Evolutionary conservation across 352 stramenopile species (phyloP).

Genomic region (Phytophthora tentaculata): DNA sequence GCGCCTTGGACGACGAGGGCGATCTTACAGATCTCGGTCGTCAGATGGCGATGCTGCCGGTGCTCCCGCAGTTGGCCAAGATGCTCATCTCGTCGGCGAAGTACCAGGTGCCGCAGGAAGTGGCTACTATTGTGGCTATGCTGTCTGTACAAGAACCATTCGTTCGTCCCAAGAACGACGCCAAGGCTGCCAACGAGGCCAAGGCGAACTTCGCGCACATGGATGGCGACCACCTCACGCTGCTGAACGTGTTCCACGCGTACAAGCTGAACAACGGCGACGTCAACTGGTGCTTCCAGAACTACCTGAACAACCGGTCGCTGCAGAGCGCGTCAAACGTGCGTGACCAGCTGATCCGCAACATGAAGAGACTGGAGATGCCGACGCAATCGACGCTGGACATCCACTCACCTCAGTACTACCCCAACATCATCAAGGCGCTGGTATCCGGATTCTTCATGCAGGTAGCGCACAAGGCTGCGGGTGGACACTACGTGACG

Average conservation of each 20-base stretch:
- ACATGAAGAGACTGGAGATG: conserved; percentile 95
- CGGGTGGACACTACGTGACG: conserved; percentile 96
- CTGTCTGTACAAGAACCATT: conserved; percentile 95
- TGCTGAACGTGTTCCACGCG: conserved; percentile 98
- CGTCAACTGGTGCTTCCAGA: conserved; percentile 97
- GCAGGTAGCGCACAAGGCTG: conserved; percentile 92
- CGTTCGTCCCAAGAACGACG: conserved; percentile 96
- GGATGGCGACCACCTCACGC: conserved; percentile 97
- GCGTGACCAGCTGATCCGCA: conserved; percentile 95
- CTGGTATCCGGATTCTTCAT: conserved; percentile 98
- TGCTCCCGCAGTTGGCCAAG: conserved; percentile 98
- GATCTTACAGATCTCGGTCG: conserved; percentile 93
- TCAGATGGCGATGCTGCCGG: conserved; percentile 96
- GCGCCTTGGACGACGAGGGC: conserved; percentile 97
- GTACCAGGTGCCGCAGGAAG: conserved; percentile 97
- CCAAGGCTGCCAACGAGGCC: conserved; percentile 96
- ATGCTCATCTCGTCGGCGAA: conserved; percentile 96
- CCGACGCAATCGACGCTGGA: conserved; percentile 78
- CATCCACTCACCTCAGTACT: conserved; percentile 88
- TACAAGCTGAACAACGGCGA: conserved; percentile 93
- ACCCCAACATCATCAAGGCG: conserved; percentile 93
- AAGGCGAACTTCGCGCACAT: conserved; percentile 96
- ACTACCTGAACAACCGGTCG: conserved; percentile 97
- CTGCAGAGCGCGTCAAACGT: conserved; percentile 96
- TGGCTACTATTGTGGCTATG: conserved; percentile 97